Percentiles rank a stretch among this genome's conserved stretches.
phyloP scores from a whole-genome alignment of 495 filamentous ascomycete genomes.

The Penicillium parvum region DNA sequence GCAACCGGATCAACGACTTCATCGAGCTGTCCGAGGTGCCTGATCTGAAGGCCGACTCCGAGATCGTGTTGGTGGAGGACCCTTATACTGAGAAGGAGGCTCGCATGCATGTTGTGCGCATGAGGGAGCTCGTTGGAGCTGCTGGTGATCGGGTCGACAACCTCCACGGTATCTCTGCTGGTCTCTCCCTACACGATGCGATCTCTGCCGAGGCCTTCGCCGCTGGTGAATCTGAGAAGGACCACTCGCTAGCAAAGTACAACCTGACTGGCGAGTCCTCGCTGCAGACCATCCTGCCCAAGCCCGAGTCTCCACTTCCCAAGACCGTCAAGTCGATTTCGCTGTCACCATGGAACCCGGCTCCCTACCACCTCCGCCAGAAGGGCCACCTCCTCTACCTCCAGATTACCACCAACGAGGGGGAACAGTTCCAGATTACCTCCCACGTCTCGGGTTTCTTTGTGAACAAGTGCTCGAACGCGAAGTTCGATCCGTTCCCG shows the following conservation, averaged over 20 bases:
- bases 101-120: slow-evolving; percentile 84
- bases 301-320: slow-evolving; percentile 57
- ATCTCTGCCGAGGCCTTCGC: slow-evolving; percentile 49
- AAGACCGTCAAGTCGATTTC: slow-evolving; percentile 87
- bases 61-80: slow-evolving; percentile 82
- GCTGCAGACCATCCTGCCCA: slow-evolving; percentile 67
- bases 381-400: slow-evolving; percentile 94
- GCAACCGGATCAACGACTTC: slow-evolving; percentile 88
- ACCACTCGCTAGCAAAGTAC: slow-evolving; percentile 61
- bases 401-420: slow-evolving; percentile 80
- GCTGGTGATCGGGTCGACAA: slow-evolving; percentile 83
- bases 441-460: slow-evolving; percentile 92
- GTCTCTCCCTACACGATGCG: slow-evolving; percentile 79
- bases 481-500: slow-evolving; percentile 87
- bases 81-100: slow-evolving; percentile 99
- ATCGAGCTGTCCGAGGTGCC: slow-evolving; percentile 86
- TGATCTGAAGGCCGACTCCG: slow-evolving; percentile 67
- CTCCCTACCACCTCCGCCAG: slow-evolving; percentile 82
- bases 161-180: slow-evolving; percentile 83
- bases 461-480: slow-evolving; percentile 87
- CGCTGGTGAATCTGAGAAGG: slow-evolving; percentile 44
- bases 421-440: slow-evolving; percentile 89
- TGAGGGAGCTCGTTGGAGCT: slow-evolving; percentile 89
- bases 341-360: slow-evolving; percentile 93
- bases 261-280: slow-evolving; percentile 65